A percentile compares a stretch with the other conserved stretches of the same genome.
Evolutionary conservation across 2,329 filamentous ascomycete genomes (phyloP).

Genomic region (Penicillium decumbens): DNA sequence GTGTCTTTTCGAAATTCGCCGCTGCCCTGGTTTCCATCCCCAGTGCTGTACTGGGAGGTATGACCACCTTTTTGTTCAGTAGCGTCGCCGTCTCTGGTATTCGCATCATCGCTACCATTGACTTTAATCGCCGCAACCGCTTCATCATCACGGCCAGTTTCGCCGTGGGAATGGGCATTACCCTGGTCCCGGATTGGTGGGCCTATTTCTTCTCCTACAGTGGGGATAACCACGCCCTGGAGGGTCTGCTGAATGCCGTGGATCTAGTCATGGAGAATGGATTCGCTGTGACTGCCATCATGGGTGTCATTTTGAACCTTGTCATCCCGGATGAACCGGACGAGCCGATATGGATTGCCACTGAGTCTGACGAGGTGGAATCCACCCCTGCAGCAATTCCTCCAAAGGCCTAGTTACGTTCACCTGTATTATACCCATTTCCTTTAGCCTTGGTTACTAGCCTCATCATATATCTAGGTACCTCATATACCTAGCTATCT

Average conservation of each 20-base stretch:
- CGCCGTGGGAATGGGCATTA: slow-evolving; percentile 55
- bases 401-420: not conserved
- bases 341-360: slow-evolving; percentile 44
- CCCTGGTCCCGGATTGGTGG: slow-evolving; percentile 48
- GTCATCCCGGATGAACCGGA: slow-evolving; percentile 70
- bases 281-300: slow-evolving; percentile 61
- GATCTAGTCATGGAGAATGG: slow-evolving; percentile 64
- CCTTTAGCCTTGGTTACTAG: not conserved
- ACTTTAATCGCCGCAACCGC: slow-evolving; percentile 61
- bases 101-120: slow-evolving; percentile 59
- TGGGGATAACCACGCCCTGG: slow-evolving; percentile 63
- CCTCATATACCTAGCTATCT: no score
- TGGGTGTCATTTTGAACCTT: slow-evolving; percentile 70
- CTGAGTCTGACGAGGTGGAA: slow-evolving; percentile 19
- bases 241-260: slow-evolving; percentile 50
- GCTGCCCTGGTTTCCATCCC: slow-evolving; percentile 65
- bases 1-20: slow-evolving; percentile 66
- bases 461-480: no score
- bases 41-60: slow-evolving; percentile 43
- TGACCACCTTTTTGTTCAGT: slow-evolving; percentile 62
- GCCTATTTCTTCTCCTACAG: slow-evolving; percentile 44
- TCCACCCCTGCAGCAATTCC: not conserved
- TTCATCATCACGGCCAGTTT: slow-evolving; percentile 62
- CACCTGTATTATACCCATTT: not conserved
- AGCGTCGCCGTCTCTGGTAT: slow-evolving; percentile 63